A percentile compares a stretch with the other conserved stretches of the same genome.
Evolutionary conservation across 495 filamentous ascomycete genomes (phyloP).

Genomic region (Hypoxylon crocopeplum): DNA sequence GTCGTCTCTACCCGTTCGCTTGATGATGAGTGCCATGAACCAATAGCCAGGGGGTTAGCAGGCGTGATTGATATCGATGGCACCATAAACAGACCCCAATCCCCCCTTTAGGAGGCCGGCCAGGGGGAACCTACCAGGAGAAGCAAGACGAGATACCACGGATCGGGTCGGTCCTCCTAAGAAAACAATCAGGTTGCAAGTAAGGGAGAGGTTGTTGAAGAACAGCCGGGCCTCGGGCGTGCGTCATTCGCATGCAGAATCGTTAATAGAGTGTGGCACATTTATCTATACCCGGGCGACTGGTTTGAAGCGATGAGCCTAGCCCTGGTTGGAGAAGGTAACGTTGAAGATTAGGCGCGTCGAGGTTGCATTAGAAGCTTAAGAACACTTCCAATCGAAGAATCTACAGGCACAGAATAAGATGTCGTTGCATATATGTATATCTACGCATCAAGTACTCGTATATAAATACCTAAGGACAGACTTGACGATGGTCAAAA

Average conservation of each 20-base stretch:
- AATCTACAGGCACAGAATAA: background rate
- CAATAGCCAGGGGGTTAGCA: constrained; percentile 12
- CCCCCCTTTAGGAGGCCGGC: constrained; percentile 1
- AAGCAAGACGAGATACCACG: constrained; percentile 11
- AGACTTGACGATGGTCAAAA: too few relatives aligned
- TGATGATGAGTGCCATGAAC: constrained; percentile 6
- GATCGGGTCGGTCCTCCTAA: constrained; percentile 19
- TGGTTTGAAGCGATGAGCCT: constrained; percentile 31
- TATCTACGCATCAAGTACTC: background rate
- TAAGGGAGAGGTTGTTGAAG: constrained; percentile 20
- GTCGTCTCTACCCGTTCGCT: constrained; percentile 32
- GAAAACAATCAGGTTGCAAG: constrained; percentile 14
- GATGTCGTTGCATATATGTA: constrained; percentile 2
- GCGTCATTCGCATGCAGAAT: constrained; percentile 34
- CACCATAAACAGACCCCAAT: constrained; percentile 7
- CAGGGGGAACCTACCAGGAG: constrained; percentile 4
- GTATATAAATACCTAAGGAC: too few relatives aligned
- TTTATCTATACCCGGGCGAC: constrained; percentile 36
- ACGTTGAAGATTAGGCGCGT: constrained; percentile 32
- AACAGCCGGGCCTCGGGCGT: constrained; percentile 30
- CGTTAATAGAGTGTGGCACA: constrained; percentile 22
- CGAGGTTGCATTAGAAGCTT: constrained; percentile 26
- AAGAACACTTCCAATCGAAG: constrained; percentile 29
- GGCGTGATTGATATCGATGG: constrained; percentile 14
- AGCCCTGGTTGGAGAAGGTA: constrained; percentile 35